Conservation (phyloP, 352 stramenopile species). For the Phytophthora litchii region DNA sequence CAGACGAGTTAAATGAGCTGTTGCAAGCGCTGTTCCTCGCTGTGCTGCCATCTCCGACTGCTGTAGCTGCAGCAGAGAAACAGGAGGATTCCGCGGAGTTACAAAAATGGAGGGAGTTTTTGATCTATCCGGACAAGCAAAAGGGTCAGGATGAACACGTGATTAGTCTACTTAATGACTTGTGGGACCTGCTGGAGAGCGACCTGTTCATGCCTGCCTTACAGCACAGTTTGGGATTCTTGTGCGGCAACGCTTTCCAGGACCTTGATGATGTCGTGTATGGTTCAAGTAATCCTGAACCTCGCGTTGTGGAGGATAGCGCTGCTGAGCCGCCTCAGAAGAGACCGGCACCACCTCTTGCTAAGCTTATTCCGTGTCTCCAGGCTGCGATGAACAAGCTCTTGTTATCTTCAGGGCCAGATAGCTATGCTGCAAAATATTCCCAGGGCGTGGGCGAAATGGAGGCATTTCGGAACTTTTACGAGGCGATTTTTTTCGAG, state of each 20-base stretch:
- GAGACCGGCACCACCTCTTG: slow-evolving; percentile 67
- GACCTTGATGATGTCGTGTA: slow-evolving; percentile 82
- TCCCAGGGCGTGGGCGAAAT: slow-evolving; percentile 79
- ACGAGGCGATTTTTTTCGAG: slow-evolving; percentile 85
- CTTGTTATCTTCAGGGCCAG: slow-evolving; percentile 48
- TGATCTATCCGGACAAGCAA: slow-evolving; percentile 81
- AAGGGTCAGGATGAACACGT: slow-evolving; percentile 71
- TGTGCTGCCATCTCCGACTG: slow-evolving; percentile 48
- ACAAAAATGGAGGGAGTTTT: slow-evolving; percentile 61
- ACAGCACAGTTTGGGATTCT: slow-evolving; percentile 71
- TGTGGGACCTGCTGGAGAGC: slow-evolving; percentile 84
- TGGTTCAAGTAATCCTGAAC: slow-evolving; percentile 30
- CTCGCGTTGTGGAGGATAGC: slow-evolving; percentile 33
- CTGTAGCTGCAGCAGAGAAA: slow-evolving; percentile 29
- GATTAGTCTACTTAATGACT: slow-evolving; percentile 81
- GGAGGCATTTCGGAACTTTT: slow-evolving; percentile 84
- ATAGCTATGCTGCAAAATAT: slow-evolving; percentile 77
- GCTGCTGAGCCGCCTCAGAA: slow-evolving; percentile 19
- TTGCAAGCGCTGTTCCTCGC: slow-evolving; percentile 71
- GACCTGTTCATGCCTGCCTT: slow-evolving; percentile 75
- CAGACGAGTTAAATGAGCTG: slow-evolving; percentile 76
- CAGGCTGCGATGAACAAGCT: slow-evolving; percentile 78
- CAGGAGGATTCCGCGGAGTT: slow-evolving; percentile 39
- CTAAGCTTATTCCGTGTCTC: slow-evolving; percentile 81
- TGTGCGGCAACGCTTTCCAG: slow-evolving; percentile 85